Evolutionary conservation across 2,329 filamentous ascomycete species (phyloP).

Genomic region (Lasiodiplodia gonubiensis): DNA sequence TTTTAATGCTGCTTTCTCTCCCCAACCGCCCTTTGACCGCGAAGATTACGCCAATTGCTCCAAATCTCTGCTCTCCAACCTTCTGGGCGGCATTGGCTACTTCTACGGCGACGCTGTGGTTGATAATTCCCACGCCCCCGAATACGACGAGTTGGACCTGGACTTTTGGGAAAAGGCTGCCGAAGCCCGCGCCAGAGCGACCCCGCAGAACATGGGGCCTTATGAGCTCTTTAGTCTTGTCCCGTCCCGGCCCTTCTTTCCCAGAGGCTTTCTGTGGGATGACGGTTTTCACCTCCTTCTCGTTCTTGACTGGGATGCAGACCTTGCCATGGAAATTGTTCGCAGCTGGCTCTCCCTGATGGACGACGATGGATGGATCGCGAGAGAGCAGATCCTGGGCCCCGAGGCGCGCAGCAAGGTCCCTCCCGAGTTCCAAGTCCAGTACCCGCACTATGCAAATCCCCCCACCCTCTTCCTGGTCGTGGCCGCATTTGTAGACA

Average conservation of each 20-base stretch:
- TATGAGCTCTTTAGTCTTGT: conserved; percentile 90
- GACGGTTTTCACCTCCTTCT: conserved; percentile 95
- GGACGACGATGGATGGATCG: conserved; percentile 98
- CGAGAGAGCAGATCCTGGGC: conserved; percentile 92
- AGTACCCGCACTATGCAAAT: conserved; percentile 97
- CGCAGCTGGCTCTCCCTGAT: conserved; percentile 98
- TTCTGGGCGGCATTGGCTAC: conserved; percentile 92
- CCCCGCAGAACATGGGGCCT: conserved; percentile 76
- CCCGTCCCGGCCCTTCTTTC: conserved; percentile 94
- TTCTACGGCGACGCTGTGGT: conserved; percentile 89
- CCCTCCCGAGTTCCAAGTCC: conserved; percentile 87
- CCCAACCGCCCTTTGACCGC: conserved; percentile 75
- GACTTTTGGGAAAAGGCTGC: conserved; percentile 96
- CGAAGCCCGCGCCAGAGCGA: conserved; percentile 72
- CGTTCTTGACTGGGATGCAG: conserved; percentile 91
- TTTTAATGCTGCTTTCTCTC: conserved; percentile 65
- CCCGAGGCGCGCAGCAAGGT: conserved; percentile 93
- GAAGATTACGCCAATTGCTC: conserved; percentile 79
- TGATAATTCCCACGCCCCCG: conserved; percentile 86
- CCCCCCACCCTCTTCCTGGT: conserved; percentile 93
- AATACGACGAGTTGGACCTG: conserved; percentile 94
- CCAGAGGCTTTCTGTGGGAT: conserved; percentile 95
- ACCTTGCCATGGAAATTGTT: conserved; percentile 83
- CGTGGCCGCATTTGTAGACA: conserved; percentile 82
- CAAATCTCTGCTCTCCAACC: conserved; percentile 90